These are phyloP conservation scores for Linnemannia zychae DNA, from an alignment of 192 early-diverging fungal species.

Conservation along the genomic window DNA sequence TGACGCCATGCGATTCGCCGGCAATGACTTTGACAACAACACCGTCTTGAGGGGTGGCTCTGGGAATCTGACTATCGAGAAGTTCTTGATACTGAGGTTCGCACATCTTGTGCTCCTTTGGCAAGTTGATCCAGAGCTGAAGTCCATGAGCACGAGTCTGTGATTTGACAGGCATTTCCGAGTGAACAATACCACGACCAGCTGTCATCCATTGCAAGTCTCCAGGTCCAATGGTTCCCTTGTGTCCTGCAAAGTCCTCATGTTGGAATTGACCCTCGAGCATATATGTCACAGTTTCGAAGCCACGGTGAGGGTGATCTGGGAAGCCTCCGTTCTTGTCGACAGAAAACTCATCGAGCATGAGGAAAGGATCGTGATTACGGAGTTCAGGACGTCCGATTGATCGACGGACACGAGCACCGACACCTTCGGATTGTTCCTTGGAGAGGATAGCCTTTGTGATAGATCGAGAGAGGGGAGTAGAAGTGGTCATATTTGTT, in stretches of 20 bases:
- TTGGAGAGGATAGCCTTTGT: slow-evolving; percentile 14
- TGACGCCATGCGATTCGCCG: slow-evolving; percentile 38
- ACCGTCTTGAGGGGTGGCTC: slow-evolving; percentile 21
- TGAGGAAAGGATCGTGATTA: slow-evolving; percentile 58
- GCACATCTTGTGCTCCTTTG: slow-evolving; percentile 66
- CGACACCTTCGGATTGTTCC: slow-evolving; percentile 80
- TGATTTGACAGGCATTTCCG: too few species aligned
- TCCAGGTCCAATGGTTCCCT: too few species aligned
- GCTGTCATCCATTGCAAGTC: too few species aligned
- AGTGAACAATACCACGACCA: too few species aligned
- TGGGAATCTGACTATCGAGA: slow-evolving; percentile 50
- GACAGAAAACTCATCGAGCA: slow-evolving; percentile 45
- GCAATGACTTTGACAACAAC: slow-evolving; percentile 46
- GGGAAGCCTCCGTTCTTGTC: slow-evolving; percentile 48
- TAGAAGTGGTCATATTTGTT: not conserved
- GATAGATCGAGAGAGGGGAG: slow-evolving; percentile 8
- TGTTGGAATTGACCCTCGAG: too few species aligned
- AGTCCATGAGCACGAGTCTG: slow-evolving; percentile 58
- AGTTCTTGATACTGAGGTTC: slow-evolving; percentile 65
- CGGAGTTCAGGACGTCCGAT: slow-evolving; percentile 69
- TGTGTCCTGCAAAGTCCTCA: too few species aligned
- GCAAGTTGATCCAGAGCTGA: slow-evolving; percentile 81
- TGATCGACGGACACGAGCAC: slow-evolving; percentile 82
- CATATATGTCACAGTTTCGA: too few species aligned
- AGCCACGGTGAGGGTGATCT: too few species aligned